Base-by-base conservation (phyloP, 1,284 basidiomycete species). In the Mycosarcoma maydis region DNA sequence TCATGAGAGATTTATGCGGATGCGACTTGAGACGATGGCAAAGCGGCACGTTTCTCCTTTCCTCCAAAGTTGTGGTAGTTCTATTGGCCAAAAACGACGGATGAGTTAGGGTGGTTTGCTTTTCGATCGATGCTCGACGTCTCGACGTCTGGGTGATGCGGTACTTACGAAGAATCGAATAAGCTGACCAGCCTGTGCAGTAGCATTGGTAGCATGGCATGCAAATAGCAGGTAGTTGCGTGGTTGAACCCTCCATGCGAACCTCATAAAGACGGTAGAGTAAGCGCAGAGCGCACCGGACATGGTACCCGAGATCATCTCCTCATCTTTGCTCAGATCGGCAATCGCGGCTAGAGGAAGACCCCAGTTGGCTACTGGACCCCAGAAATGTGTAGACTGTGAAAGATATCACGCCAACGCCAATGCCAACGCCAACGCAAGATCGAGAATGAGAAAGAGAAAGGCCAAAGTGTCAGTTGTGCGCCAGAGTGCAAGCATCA, bases 311-410 rank as follows among this genome's bases (percentile, higher is more conserved):
- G 77, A 79, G 39, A 81, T 81, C 66, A 81, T 62, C 47, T 77
- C 72, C 45, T 78, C 76, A 47, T 79, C 71, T 66, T 80, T 81
- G 51, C 71, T 65, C 26, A 81, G 50, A 48, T 81, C 80, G 26
- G 78, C 70, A 33, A 81, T 62, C 1, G 80, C 80, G 4, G 80
- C 80, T 22, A 81, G 67, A 9, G 80, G 80, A n/a, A 81, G 60
- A 40, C 78, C 74, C 80, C 80, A 81, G 71, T 81, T 80, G 33
- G 80, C 77, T 6, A 76, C 74, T 11, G 77, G 78, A n/a, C 80
- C 80, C 78, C 78, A 81, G 57, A 81, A 81, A 66, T 81, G 80
- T 46, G 78, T 79, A 17, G 76, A 80, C 72, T 65, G 38, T 42
- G 3, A 4, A n/a, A n/a, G 7, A n/a, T 3, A n/a, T 3, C n/a